Conservation (phyloP, 108 stramenopile genomes). For the Pseudonitzschia delicatissima region DNA sequence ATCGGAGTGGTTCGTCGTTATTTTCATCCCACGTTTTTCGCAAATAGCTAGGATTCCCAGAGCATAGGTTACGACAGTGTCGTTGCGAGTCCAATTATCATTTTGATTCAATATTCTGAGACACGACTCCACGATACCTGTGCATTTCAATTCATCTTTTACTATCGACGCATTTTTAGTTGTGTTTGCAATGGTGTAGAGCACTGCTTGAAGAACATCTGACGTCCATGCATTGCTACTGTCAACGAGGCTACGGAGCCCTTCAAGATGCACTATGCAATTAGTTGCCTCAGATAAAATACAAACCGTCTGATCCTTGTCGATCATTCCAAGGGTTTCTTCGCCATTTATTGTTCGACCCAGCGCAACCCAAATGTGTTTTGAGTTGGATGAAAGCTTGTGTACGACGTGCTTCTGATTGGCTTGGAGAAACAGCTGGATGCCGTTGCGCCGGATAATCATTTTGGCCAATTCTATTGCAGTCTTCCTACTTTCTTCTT, state of each 20-base stretch:
- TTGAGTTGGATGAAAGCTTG: background rate
- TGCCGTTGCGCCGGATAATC: slow-evolving; percentile 1
- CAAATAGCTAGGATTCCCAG: background rate
- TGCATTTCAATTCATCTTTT: background rate
- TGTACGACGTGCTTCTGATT: background rate
- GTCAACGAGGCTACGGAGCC: background rate
- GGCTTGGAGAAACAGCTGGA: slow-evolving; percentile 4
- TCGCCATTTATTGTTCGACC: slow-evolving; percentile 3
- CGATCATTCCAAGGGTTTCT: background rate
- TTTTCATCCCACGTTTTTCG: background rate
- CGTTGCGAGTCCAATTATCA: background rate
- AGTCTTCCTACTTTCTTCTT: background rate
- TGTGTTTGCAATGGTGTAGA: slow-evolving; percentile 8
- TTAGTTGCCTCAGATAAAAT: background rate
- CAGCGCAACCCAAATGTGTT: slow-evolving; percentile 3
- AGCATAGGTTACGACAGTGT: background rate
- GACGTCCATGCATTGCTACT: background rate
- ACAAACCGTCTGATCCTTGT: background rate
- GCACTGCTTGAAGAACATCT: background rate
- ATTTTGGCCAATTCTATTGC: slow-evolving; percentile 1
- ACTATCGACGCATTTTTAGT: background rate
- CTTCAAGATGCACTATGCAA: background rate
- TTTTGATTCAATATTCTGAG: background rate
- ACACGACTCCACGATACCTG: background rate
- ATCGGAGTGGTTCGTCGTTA: slow-evolving; percentile 1